phyloP scores from a whole-genome alignment of 345 rosid genomes.

The Brassica carinata region DNA sequence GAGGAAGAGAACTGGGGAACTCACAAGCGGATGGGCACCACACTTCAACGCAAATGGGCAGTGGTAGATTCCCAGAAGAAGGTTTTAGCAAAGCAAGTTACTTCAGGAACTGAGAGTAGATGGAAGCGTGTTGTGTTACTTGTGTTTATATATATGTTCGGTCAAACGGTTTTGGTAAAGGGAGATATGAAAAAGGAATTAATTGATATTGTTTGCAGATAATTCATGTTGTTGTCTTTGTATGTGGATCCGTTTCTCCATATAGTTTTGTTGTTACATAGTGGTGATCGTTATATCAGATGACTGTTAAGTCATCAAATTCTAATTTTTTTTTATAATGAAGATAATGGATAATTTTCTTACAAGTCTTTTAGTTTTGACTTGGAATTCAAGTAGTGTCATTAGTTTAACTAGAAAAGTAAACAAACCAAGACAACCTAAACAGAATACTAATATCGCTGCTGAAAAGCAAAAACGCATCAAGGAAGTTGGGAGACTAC shows the following conservation, averaged over 20 bases:
- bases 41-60: slow-evolving; percentile 97
- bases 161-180: slow-evolving; percentile 3
- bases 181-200: background rate
- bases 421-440: too few relatives aligned
- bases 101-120: background rate
- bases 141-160: slow-evolving; percentile 24
- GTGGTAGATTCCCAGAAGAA: slow-evolving; percentile 94
- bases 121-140: background rate
- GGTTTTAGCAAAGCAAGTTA: slow-evolving; percentile 19
- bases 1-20: background rate
- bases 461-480: too few relatives aligned
- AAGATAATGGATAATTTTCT: background rate
- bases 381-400: too few relatives aligned
- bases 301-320: background rate
- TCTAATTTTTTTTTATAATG: slow-evolving; percentile 4
- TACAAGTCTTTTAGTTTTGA: background rate
- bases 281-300: background rate
- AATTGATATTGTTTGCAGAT: background rate
- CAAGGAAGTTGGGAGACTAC: too few relatives aligned
- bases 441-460: too few relatives aligned
- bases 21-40: slow-evolving; percentile 64
- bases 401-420: too few relatives aligned
- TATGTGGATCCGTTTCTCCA: slow-evolving; percentile 10
- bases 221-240: slow-evolving; percentile 8
- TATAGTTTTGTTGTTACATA: background rate